Base-by-base conservation (phyloP, 371 early-diverging fungal species). In the Mucor sp. region DNA sequence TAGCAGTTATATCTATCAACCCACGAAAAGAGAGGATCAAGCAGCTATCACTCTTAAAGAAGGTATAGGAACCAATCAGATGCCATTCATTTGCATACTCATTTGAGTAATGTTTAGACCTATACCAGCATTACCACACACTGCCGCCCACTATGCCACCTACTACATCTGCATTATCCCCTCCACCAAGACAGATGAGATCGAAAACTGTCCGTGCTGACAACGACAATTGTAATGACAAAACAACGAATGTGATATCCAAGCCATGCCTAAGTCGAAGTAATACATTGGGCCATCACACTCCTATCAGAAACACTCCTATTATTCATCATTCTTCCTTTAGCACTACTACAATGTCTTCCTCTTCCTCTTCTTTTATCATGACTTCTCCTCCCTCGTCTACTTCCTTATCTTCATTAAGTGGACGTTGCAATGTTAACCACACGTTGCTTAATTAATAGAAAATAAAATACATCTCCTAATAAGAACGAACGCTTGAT, bases 251-350 rank as follows among this genome's bases (percentile, higher is more conserved):
- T 44, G 17, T 44, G 19, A 44, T 44, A 19, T 19, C 47, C 4
- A 62, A 58, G 48, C 68, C 63, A 15, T 58, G 48, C 28, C 48
- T 68, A 12, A 48, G 50, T 68, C 21, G 68, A 39, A 68, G 68
- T 28, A 68, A 68, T 63, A 63, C 68, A 9, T n/a, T 68, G 23
- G 68, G 68, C 1, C 28, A 44, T 35, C 39, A 43, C 7, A 37
- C 23, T 23, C 33, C 39, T 4, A 33, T 21, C 15, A 60, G 23
- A 48, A 47, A 21, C 14, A 4, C 28, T n/a, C 32, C 27, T 23
- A 57, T 57, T 23, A 57, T 57, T 32, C 32, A 27, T 57, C 57
- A 28, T 57, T 53, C 63, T n/a, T 50, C 63, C 33, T 50, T 62
- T 53, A 23, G 2, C 25, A 63, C 37, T 37, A 32, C 48, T 33